Base-by-base conservation (phyloP, 2,329 filamentous ascomycete genomes). In the Ophiostoma triangulosporum region DNA sequence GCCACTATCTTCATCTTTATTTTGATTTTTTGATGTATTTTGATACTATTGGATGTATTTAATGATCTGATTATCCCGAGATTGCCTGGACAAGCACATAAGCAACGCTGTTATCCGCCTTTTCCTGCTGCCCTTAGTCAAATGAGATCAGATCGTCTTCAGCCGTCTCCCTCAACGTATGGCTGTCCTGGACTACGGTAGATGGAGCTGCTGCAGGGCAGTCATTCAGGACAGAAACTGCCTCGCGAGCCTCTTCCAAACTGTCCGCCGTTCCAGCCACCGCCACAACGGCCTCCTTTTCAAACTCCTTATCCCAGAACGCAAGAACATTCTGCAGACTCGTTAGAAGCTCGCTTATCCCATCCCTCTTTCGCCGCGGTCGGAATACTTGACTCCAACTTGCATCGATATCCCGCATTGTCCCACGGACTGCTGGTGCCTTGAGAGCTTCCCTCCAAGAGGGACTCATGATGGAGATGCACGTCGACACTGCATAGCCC, bases 381-480 rank as follows among this genome's bases (percentile, higher is more conserved):
- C 8, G 43, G 12, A 62, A 60, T 2, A 61, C 24, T 3, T 45
- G 15, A 6, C 35, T 20, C 49, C 54, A 49, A 14, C 32, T n/a
- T 6, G n/a, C 14, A 2, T 58, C 58, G 5, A 60, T 48, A 8
- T 60, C 31, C 49, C 55, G 45, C 14, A n/a, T 7, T 2, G 29
- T 15, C 7, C 36, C 43, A 8, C 14, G 2, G 2, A 9, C 14
- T 6, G 46, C 35, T 12, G 51, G 51, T 4, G 35, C 17, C 15
- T 50, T 55, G 1, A 59, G 31, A 9, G 26, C 20, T 1, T 57
- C 52, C 3, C 50, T 51, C 57, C 55, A 59, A 3, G 7, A 8
- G 9, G 36, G n/a, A n/a, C 40, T 54, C 2, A 15, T 24, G 2
- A 59, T 14, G 0, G 55, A 50, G 7, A 59, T 24, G 9, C 43